Evolutionary conservation across 2,329 filamentous ascomycete species (phyloP).

Genomic region (Penicillium vulpinum): DNA sequence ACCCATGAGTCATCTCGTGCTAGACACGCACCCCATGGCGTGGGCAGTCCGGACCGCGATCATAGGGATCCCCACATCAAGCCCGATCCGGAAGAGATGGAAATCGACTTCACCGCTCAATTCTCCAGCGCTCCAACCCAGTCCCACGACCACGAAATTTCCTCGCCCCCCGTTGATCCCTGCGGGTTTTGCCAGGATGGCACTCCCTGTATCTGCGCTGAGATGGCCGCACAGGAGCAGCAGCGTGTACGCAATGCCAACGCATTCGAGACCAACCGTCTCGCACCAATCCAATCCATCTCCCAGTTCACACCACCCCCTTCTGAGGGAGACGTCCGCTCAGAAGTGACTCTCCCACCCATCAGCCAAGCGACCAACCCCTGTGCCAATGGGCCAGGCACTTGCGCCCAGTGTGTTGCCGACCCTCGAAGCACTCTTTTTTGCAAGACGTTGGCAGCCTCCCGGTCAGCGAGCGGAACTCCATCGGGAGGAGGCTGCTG

Average conservation of each 20-base stretch:
- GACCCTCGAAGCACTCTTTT: conserved; percentile 81
- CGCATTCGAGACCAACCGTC: conserved; percentile 40
- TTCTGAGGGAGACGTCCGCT: conserved; percentile 59
- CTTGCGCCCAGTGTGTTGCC: conserved; percentile 73
- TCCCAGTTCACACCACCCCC: conserved; percentile 55
- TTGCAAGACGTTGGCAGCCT: conserved; percentile 76
- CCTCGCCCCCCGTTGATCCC: conserved; percentile 57
- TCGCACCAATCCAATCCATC: conserved; percentile 49
- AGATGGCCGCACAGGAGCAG: conserved; percentile 53
- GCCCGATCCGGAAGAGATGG: conserved; percentile 53
- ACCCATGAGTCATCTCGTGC: conserved; percentile 38
- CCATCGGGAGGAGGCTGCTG: conserved; percentile 58
- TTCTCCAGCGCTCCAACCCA: conserved; percentile 52
- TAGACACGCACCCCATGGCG: conserved; percentile 39
- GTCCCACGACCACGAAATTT: conserved; percentile 26
- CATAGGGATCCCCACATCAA: conserved; percentile 52
- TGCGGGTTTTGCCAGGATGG: conserved; percentile 83
- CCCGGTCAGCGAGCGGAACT: conserved; percentile 37
- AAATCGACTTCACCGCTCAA: conserved; percentile 72
- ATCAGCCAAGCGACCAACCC: conserved; percentile 41
- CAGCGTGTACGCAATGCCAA: conserved; percentile 47
- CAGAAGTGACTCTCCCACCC: conserved; percentile 49
- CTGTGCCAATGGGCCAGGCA: conserved; percentile 70
- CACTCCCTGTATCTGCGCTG: conserved; percentile 79
- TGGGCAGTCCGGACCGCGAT: conserved; percentile 53